Conservation (phyloP, 106 monocot species). For the Dendrobium huoshanense region DNA sequence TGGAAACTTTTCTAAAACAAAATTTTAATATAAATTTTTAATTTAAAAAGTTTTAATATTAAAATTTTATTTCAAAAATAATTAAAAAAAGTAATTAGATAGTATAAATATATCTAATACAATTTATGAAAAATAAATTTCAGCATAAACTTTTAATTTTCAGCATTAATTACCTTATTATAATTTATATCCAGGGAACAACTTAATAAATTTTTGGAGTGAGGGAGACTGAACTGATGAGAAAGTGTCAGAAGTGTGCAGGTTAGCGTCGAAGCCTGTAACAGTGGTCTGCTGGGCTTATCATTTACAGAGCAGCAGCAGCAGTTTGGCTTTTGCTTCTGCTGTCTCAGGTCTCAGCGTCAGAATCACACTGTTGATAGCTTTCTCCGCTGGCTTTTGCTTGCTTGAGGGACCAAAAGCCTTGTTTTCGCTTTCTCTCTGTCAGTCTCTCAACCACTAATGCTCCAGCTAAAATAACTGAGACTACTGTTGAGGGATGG, state of each 20-base stretch:
- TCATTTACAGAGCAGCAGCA: not conserved
- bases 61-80: too few relatives aligned
- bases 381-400: not conserved
- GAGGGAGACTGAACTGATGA: not conserved
- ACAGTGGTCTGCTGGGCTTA: not conserved
- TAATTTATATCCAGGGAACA: too few relatives aligned
- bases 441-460: not conserved
- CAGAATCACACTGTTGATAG: not conserved
- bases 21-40: too few relatives aligned
- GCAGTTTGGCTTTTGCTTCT: not conserved
- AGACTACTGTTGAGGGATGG: not conserved
- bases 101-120: too few relatives aligned
- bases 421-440: not conserved
- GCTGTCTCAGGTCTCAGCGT: not conserved
- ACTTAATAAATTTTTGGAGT: not conserved
- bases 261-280: not conserved
- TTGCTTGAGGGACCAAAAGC: not conserved
- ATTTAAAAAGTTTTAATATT: too few relatives aligned
- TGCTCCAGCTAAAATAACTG: not conserved
- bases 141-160: too few relatives aligned
- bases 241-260: not conserved
- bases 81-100: too few relatives aligned
- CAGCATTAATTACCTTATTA: too few relatives aligned
- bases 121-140: too few relatives aligned
- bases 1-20: too few relatives aligned